These are phyloP conservation scores for Calocera cornea DNA, from an alignment of 768 basidiomycete genomes.

Conservation along the genomic window DNA sequence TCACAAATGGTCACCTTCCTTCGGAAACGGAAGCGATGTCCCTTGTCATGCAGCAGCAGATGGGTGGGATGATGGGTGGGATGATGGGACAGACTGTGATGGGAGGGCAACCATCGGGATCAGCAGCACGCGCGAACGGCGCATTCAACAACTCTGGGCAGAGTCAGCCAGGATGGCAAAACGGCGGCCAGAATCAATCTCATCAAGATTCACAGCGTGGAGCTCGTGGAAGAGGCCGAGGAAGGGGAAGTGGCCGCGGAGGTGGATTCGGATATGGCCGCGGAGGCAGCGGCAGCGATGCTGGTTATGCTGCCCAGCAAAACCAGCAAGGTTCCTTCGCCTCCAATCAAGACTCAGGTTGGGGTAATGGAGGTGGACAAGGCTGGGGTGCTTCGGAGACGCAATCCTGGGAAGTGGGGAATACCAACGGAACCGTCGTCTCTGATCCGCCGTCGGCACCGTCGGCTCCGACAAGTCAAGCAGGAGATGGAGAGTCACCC, in stretches of 20 bases:
- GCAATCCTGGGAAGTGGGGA: conserved; percentile 26
- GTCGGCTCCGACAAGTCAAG: not conserved
- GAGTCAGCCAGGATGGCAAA: conserved; percentile 2
- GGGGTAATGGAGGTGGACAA: conserved; percentile 22
- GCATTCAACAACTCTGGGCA: not conserved
- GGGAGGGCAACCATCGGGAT: conserved; percentile 16
- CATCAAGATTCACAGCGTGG: conserved; percentile 28
- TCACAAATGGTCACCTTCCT: conserved; percentile 52
- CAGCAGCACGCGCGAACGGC: not conserved
- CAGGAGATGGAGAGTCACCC: not conserved
- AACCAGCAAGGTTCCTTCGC: not conserved
- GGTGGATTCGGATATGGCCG: conserved; percentile 32
- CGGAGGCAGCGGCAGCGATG: conserved; percentile 29
- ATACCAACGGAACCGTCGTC: not conserved
- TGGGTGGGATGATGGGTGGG: conserved; percentile 21
- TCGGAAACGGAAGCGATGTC: conserved; percentile 66
- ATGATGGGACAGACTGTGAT: conserved; percentile 12
- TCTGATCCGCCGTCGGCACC: not conserved
- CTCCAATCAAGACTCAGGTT: conserved; percentile 13
- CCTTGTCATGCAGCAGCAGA: conserved; percentile 38
- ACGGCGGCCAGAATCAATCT: conserved; percentile 17
- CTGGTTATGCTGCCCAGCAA: not conserved
- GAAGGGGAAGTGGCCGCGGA: conserved; percentile 23
- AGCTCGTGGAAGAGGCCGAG: conserved; percentile 24
- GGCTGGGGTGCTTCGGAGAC: conserved; percentile 23